phyloP scores from a whole-genome alignment of 2,329 filamentous ascomycete species.

The Apiospora hydei region DNA sequence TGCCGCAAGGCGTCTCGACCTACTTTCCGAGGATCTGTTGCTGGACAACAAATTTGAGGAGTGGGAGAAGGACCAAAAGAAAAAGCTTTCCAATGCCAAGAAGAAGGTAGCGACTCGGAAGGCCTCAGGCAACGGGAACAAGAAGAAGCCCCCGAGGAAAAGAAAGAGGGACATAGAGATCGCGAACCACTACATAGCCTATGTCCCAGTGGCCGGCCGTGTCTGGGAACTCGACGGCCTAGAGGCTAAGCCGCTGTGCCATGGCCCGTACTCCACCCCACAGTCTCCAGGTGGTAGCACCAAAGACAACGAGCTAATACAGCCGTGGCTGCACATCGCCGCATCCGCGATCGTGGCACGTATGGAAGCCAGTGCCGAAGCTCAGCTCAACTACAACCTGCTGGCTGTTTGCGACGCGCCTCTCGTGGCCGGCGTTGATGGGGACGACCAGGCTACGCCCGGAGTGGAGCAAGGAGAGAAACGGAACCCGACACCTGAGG shows the following conservation, averaged over 20 bases:
- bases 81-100: slow-evolving; percentile 41
- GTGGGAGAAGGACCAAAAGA: slow-evolving; percentile 45
- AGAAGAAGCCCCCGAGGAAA: slow-evolving; percentile 47
- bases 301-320: neutral
- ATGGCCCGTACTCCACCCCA: slow-evolving; percentile 51
- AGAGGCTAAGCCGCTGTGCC: slow-evolving; percentile 70
- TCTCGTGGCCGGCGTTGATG: neutral
- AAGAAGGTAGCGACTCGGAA: slow-evolving; percentile 39
- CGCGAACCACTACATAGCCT: slow-evolving; percentile 88
- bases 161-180: slow-evolving; percentile 61
- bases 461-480: neutral
- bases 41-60: slow-evolving; percentile 63
- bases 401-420: slow-evolving; percentile 20
- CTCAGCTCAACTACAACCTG: slow-evolving; percentile 12
- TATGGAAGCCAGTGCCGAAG: slow-evolving; percentile 8
- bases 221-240: slow-evolving; percentile 93
- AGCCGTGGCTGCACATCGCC: slow-evolving; percentile 14
- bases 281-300: neutral
- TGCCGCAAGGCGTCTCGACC: slow-evolving; percentile 80
- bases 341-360: neutral
- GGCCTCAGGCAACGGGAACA: slow-evolving; percentile 29
- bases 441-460: neutral
- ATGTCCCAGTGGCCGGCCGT: slow-evolving; percentile 75
- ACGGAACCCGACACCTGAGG: neutral
- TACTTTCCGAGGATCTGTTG: slow-evolving; percentile 73